Conservation (phyloP, 495 filamentous ascomycete species). For the Cladorrhinum samala region DNA sequence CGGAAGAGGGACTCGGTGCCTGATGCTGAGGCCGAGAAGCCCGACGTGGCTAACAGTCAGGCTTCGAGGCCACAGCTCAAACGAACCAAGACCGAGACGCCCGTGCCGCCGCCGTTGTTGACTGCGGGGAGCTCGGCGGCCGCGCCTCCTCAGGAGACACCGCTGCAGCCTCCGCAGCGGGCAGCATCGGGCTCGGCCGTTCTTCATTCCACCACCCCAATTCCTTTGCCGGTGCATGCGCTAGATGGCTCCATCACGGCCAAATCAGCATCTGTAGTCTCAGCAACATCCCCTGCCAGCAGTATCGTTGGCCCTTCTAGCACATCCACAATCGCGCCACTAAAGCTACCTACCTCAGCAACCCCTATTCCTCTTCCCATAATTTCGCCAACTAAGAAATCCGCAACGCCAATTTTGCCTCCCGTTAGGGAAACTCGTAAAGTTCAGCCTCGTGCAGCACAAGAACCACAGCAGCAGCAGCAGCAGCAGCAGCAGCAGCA, state of each 20-base stretch:
- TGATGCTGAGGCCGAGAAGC: constrained; percentile 37
- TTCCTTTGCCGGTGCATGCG: constrained; percentile 26
- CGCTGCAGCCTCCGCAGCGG: constrained; percentile 26
- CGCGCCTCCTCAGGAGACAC: constrained; percentile 37
- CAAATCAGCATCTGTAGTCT: constrained; percentile 21
- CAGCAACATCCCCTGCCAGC: constrained; percentile 26
- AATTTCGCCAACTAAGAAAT: constrained; percentile 39
- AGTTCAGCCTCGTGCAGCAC: constrained; percentile 19
- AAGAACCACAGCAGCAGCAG: constrained; percentile 23
- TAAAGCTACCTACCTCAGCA: constrained; percentile 26
- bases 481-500: constrained; percentile 1
- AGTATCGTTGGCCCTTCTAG: constrained; percentile 16
- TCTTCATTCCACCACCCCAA: constrained; percentile 32
- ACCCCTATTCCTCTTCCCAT: constrained; percentile 27
- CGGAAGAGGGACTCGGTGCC: constrained; percentile 48
- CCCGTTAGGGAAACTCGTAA: constrained; percentile 39
- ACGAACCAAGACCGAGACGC: constrained; percentile 53
- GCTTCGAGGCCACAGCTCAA: constrained; percentile 38
- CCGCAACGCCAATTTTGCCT: constrained; percentile 48
- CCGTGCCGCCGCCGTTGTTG: constrained; percentile 42
- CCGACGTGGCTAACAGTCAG: constrained; percentile 28
- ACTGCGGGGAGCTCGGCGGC: constrained; percentile 18
- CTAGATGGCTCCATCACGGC: constrained; percentile 27
- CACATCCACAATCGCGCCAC: constrained; percentile 7
- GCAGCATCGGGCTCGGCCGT: constrained; percentile 9